A percentile compares a stretch with the other conserved stretches of the same genome.
These are phyloP conservation scores for Eucalyptus marginata DNA, from an alignment of 345 rosid genomes.

Conservation along the genomic window DNA sequence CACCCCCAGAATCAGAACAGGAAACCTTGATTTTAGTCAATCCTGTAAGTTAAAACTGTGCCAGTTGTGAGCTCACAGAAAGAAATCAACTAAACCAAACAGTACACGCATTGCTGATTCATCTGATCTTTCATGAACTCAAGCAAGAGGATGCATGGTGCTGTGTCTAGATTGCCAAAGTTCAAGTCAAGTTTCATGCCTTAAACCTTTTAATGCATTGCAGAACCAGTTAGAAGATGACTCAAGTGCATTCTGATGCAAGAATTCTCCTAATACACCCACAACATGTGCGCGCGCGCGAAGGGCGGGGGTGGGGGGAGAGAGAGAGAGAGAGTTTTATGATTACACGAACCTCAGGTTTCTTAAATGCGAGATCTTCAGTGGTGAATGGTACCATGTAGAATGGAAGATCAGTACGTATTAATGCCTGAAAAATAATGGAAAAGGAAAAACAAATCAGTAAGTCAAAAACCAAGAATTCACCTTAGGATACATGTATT, in stretches of 20 bases:
- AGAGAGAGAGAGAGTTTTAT: neutral
- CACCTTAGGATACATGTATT: neutral
- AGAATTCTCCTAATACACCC: neutral
- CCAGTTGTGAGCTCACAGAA: neutral
- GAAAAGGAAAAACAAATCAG: neutral
- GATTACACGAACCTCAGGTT: conserved; percentile 62
- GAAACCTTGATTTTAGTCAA: neutral
- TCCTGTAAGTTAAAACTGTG: neutral
- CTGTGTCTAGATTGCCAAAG: neutral
- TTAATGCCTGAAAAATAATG: conserved; percentile 42
- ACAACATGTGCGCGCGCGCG: neutral
- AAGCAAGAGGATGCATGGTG: neutral
- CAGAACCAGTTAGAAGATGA: neutral
- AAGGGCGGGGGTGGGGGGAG: too few species aligned
- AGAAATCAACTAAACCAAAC: neutral
- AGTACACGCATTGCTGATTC: neutral
- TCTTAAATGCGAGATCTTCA: conserved; percentile 47
- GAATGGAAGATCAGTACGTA: conserved; percentile 75
- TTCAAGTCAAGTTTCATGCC: neutral
- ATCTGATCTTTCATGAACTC: neutral
- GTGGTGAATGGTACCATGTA: conserved; percentile 79
- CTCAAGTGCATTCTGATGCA: neutral
- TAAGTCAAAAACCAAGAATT: neutral
- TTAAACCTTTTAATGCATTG: neutral
- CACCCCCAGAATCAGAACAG: neutral